Evolutionary conservation across 1,139 yeast genomes (phyloP).

Genomic region (Scheffersomyces segobiensis): DNA sequence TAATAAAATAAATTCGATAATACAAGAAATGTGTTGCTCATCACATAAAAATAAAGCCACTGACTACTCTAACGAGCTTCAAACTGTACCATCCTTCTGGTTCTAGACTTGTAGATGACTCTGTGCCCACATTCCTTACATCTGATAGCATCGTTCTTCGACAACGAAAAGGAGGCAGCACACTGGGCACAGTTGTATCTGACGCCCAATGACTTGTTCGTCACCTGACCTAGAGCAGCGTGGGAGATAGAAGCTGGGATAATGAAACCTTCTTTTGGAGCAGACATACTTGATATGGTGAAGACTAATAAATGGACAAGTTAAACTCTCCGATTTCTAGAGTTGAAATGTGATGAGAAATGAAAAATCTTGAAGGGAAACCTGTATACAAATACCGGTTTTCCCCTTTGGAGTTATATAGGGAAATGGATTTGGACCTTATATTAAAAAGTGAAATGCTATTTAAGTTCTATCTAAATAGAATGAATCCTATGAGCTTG

Average conservation of each 20-base stretch:
- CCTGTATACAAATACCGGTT: no score
- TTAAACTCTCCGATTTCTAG: neutral
- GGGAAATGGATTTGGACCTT: no score
- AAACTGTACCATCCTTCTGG: constrained; percentile 84
- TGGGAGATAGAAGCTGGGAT: constrained; percentile 81
- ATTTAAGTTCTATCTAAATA: no score
- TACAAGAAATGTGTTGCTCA: no score
- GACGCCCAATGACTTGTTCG: constrained; percentile 79
- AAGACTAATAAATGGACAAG: constrained; percentile 2
- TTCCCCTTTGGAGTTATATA: no score
- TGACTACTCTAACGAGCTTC: constrained; percentile 41
- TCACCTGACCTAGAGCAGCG: constrained; percentile 62
- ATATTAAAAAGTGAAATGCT: no score
- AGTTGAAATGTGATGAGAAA: constrained; percentile 4
- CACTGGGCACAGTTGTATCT: constrained; percentile 96
- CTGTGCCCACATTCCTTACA: constrained; percentile 99
- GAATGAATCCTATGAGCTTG: no score
- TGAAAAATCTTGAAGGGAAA: neutral
- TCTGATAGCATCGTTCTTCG: constrained; percentile 95
- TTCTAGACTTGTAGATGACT: constrained; percentile 94
- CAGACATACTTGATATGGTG: constrained; percentile 41
- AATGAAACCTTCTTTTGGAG: constrained; percentile 88
- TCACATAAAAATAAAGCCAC: neutral
- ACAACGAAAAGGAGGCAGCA: constrained; percentile 83
- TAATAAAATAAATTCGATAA: no score